Conservation (phyloP, 164 flowering plant species). For the Liriodendron chinense region DNA sequence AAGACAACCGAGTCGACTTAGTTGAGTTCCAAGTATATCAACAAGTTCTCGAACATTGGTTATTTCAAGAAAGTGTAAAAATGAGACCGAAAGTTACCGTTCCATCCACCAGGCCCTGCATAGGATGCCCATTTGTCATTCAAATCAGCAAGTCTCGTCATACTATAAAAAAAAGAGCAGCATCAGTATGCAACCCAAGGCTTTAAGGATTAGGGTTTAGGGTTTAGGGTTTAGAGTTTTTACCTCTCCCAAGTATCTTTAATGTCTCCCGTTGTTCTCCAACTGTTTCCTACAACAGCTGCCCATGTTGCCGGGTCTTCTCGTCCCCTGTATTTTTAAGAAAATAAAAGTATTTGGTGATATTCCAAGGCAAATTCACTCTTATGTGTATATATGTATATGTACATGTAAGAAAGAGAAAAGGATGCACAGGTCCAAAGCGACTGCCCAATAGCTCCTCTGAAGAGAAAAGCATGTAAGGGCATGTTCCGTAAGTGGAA, state of each 20-base stretch:
- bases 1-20: not conserved
- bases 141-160: conserved; percentile 53
- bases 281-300: conserved; percentile 53
- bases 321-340: conserved; percentile 44
- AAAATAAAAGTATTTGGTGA: not conserved
- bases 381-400: too few relatives aligned
- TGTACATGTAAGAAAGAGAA: not conserved
- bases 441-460: too few relatives aligned
- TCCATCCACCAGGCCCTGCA: conserved; percentile 85
- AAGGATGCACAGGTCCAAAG: too few relatives aligned
- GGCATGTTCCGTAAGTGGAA: too few relatives aligned
- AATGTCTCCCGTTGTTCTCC: conserved; percentile 84
- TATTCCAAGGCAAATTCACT: too few relatives aligned
- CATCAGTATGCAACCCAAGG: not conserved
- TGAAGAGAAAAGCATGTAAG: too few relatives aligned
- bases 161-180: conserved; percentile 28
- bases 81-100: conserved; percentile 39
- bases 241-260: conserved; percentile 61
- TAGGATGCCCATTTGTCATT: conserved; percentile 71
- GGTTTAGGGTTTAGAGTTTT: not conserved
- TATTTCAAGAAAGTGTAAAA: not conserved
- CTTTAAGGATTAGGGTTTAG: not conserved
- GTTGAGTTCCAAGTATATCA: not conserved
- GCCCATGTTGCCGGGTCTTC: conserved; percentile 87
- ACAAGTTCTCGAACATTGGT: not conserved